Conservation (phyloP, 176 grass and related monocot genomes). For the Rhipidocladum racemiflorum region DNA sequence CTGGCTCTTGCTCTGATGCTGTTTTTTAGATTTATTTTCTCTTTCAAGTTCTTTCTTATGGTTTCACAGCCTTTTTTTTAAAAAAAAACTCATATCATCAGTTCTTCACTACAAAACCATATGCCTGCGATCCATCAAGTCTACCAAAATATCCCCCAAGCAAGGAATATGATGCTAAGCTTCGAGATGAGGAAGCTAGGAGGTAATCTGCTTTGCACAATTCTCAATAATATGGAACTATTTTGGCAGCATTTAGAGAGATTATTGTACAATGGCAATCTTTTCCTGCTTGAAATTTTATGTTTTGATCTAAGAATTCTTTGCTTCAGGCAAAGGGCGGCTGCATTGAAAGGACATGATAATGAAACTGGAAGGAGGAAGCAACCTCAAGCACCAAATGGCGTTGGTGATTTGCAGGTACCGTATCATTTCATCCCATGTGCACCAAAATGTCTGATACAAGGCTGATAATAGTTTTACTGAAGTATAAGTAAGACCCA, state of each 20-base stretch:
- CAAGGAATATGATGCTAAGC: slow-evolving; percentile 96
- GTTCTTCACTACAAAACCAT: slow-evolving; percentile 73
- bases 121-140: slow-evolving; percentile 86
- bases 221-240: background rate
- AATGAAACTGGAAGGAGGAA: slow-evolving; percentile 7
- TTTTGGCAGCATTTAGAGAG: background rate
- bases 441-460: background rate
- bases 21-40: background rate
- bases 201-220: slow-evolving; percentile 36
- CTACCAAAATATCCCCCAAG: slow-evolving; percentile 98
- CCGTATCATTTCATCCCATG: background rate
- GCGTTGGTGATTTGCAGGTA: slow-evolving; percentile 29
- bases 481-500: background rate
- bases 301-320: background rate
- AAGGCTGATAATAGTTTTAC: background rate
- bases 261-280: background rate
- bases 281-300: background rate
- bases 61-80: background rate
- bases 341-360: background rate
- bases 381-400: slow-evolving; percentile 18
- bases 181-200: slow-evolving; percentile 89
- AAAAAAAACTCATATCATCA: background rate
- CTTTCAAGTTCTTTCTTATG: background rate
- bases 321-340: background rate
- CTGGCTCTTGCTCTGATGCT: background rate